Base-by-base conservation (phyloP, 78 protist genomes). In the Capsaspora owczarzaki region DNA sequence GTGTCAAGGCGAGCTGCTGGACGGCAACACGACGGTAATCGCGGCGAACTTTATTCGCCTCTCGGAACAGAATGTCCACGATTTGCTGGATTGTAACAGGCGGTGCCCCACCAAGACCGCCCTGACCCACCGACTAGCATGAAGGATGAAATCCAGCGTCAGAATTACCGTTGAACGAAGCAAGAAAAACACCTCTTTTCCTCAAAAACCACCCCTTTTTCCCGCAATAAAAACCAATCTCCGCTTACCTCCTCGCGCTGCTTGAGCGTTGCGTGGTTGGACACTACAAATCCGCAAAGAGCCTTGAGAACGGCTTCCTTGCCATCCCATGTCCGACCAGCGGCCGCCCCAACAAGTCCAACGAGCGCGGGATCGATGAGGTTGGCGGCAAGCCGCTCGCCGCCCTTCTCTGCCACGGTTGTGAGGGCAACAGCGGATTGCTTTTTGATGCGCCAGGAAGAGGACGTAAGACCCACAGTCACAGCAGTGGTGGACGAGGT, bases 321-420 rank as follows among this genome's bases (percentile, higher is more conserved):
- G 42, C 78, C 78, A 0, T 43, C 78, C 78, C 78, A 72, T 27
- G 42, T 23, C 22, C 78, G 78, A 0, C 78, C 78, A 10, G 56
- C 41, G 8, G 43, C 56, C 35, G 56, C 76, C 31, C 37, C n/a
- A n/a, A 42, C 60, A 3, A 70, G 76, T 35, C 1, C 53, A 6
- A 70, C 27, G 31, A 70, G 23, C 22, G 35, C 37, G 35, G 49
- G 37, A 2, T 2, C 31, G 12, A 0, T 53, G 76, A 70, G 16
- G 38, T 33, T 53, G 1, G 35, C 76, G 37, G 23, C 31, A 4
- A 38, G 46, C n/a, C n/a, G n/a, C 40, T 6, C 14, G 41, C 41
- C 41, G 19, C 22, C 40, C 53, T 49, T 29, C 53, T 40, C 37
- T 29, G 53, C 76, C 33, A 42, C 6, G n/a, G 40, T 1, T 53